phyloP scores from a whole-genome alignment of 768 basidiomycete species.

The Pleurotus ostreatus region DNA sequence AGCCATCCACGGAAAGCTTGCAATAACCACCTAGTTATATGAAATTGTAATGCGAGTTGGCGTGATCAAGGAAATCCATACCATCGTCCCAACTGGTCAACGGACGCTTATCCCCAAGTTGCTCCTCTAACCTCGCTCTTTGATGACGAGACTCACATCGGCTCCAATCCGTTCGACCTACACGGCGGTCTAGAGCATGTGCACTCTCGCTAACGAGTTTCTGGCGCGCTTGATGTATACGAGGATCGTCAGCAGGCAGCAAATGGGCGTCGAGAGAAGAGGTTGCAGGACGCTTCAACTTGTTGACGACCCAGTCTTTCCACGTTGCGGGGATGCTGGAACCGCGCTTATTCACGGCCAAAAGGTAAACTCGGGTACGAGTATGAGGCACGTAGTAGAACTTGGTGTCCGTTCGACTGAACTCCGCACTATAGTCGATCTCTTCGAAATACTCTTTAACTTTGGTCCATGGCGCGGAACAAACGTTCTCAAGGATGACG shows the following conservation, averaged over 20 bases:
- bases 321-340: constrained; percentile 66
- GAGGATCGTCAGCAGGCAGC: constrained; percentile 86
- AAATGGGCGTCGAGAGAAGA: constrained; percentile 89
- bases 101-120: constrained; percentile 77
- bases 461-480: constrained; percentile 79
- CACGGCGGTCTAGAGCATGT: constrained; percentile 58
- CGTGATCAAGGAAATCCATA: constrained; percentile 21
- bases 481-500: constrained; percentile 95
- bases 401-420: constrained; percentile 76
- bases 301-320: constrained; percentile 53
- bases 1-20: constrained; percentile 83
- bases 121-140: constrained; percentile 79
- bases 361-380: constrained; percentile 82
- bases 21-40: constrained; percentile 65
- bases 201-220: constrained; percentile 72
- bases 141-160: constrained; percentile 92
- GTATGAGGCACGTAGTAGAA: constrained; percentile 94
- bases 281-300: constrained; percentile 80
- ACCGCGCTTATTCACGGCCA: constrained; percentile 67
- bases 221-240: constrained; percentile 85
- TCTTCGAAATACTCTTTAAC: constrained; percentile 76
- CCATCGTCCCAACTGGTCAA: constrained; percentile 94
- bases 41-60: neutral
- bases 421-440: constrained; percentile 71
- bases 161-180: constrained; percentile 84